phyloP scores from a whole-genome alignment of 495 filamentous ascomycete genomes.

The Gamarada debralockiae region DNA sequence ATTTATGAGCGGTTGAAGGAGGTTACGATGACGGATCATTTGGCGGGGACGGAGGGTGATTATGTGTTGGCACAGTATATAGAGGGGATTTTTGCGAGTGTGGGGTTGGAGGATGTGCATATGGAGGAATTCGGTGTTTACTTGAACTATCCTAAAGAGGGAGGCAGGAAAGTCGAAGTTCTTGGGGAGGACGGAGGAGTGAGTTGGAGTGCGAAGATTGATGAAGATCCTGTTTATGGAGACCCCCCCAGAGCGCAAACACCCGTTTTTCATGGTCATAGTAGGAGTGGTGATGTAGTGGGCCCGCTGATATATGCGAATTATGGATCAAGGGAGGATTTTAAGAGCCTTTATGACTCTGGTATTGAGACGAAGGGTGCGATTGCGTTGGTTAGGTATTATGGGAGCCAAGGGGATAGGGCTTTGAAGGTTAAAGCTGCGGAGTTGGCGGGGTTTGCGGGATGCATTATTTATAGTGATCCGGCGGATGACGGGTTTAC shows the following conservation, averaged over 20 bases:
- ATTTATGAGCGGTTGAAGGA: slow-evolving; percentile 70
- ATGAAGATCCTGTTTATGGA: slow-evolving; percentile 61
- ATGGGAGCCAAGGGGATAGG: slow-evolving; percentile 66
- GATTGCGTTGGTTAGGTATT: slow-evolving; percentile 79
- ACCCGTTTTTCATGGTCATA: slow-evolving; percentile 81
- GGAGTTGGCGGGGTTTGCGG: slow-evolving; percentile 75
- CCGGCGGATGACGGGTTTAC: slow-evolving; percentile 75
- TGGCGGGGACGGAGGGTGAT: slow-evolving; percentile 90
- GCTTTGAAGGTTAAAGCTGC: slow-evolving; percentile 87
- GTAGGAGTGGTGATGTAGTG: slow-evolving; percentile 80
- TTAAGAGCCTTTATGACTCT: slow-evolving; percentile 60
- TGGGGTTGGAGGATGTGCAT: slow-evolving; percentile 66
- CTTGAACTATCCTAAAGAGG: slow-evolving; percentile 80
- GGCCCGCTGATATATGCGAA: slow-evolving; percentile 94
- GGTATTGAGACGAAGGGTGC: slow-evolving; percentile 73
- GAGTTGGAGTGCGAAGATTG: slow-evolving; percentile 78
- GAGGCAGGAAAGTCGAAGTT: slow-evolving; percentile 77
- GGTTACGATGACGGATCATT: slow-evolving; percentile 75
- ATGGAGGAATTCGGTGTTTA: slow-evolving; percentile 83
- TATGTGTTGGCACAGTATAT: slow-evolving; percentile 78
- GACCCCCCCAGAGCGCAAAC: slow-evolving; percentile 57
- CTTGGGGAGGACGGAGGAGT: slow-evolving; percentile 59
- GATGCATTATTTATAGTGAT: slow-evolving; percentile 90
- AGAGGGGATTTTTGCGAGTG: slow-evolving; percentile 63
- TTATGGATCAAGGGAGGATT: slow-evolving; percentile 83